Percentiles rank a stretch among this genome's conserved stretches.
Conservation (phyloP, 1,284 basidiomycete genomes). For the Kwoniella shivajii region DNA sequence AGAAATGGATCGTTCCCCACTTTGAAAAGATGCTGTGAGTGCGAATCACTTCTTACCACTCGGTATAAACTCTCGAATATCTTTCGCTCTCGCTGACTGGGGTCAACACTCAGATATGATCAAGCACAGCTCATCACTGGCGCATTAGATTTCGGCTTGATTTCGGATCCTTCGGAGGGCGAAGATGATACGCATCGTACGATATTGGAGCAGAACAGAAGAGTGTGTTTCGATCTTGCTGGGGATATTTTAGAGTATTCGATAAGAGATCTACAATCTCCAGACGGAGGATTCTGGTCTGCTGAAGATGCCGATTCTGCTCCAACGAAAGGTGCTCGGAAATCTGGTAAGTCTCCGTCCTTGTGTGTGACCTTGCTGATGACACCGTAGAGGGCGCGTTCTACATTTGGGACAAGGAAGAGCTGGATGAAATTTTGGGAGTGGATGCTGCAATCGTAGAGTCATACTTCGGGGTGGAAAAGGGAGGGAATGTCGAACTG, state of each 20-base stretch:
- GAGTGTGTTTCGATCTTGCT: constrained; percentile 38
- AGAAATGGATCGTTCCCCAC: constrained; percentile 57
- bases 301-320: constrained; percentile 59
- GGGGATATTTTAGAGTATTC: constrained; percentile 54
- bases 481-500: constrained; percentile 56
- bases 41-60: background rate
- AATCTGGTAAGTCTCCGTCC: constrained; percentile 19
- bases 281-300: constrained; percentile 55
- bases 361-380: background rate
- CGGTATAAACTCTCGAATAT: background rate
- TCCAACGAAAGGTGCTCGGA: constrained; percentile 19
- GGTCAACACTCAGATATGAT: constrained; percentile 49
- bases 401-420: constrained; percentile 55
- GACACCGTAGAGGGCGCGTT: constrained; percentile 54
- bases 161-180: constrained; percentile 20
- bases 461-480: constrained; percentile 53
- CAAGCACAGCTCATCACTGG: constrained; percentile 53
- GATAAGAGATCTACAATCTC: constrained; percentile 49
- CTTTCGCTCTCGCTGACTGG: background rate
- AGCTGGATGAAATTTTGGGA: constrained; percentile 53
- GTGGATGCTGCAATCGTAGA: constrained; percentile 47
- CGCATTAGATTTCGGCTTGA: constrained; percentile 41
- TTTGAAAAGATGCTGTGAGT: constrained; percentile 59
- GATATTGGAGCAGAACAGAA: constrained; percentile 18
- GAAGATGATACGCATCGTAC: constrained; percentile 1